Evolutionary conservation across 495 filamentous ascomycete genomes (phyloP).

Genomic region (Neurospora hispaniola): DNA sequence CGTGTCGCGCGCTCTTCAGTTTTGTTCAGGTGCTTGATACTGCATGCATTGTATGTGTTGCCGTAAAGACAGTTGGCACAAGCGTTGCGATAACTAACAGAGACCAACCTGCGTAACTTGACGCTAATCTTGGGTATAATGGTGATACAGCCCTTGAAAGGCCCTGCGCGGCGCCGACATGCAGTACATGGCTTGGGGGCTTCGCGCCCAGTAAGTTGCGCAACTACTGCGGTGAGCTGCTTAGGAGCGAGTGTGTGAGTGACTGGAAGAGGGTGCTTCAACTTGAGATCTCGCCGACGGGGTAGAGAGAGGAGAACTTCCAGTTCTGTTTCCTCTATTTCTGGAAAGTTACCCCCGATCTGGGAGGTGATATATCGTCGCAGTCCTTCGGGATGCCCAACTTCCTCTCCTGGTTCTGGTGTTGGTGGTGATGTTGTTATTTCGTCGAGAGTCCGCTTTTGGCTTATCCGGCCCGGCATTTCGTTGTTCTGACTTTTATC

Average conservation of each 20-base stretch:
- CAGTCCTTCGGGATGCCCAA: neutral
- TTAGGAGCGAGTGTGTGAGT: neutral
- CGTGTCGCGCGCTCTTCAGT: neutral
- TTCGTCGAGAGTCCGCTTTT: neutral
- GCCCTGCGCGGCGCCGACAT: slow-evolving; percentile 7
- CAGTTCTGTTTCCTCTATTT: neutral
- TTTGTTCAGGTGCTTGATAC: neutral
- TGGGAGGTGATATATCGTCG: neutral
- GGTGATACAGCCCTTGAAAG: slow-evolving; percentile 3
- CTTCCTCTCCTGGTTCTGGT: neutral
- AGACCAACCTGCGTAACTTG: neutral
- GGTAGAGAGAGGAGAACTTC: neutral
- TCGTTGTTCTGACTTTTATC: neutral
- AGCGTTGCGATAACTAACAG: neutral
- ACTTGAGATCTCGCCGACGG: neutral
- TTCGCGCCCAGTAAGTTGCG: slow-evolving; percentile 4
- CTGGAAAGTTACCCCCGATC: neutral
- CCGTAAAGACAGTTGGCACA: slow-evolving; percentile 7
- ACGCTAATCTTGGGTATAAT: neutral
- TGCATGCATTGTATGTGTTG: neutral
- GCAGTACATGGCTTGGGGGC: neutral
- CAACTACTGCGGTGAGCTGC: neutral
- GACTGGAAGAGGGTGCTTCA: neutral
- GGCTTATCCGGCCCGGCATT: neutral
- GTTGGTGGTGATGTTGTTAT: neutral